Base-by-base conservation (phyloP, 1,284 basidiomycete species). In the Puccinia hordei region DNA sequence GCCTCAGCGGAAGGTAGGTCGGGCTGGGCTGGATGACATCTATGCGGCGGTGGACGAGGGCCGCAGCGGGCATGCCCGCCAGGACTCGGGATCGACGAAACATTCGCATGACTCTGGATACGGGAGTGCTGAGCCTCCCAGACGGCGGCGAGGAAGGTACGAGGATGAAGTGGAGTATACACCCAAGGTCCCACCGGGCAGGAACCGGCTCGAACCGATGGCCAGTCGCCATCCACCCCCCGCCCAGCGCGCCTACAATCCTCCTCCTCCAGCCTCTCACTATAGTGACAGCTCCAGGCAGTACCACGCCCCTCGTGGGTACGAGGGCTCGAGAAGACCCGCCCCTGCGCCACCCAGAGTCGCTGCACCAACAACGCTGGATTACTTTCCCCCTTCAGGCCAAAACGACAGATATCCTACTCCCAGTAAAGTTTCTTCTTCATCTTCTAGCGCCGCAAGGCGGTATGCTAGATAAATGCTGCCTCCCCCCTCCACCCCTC, bases 61-160 rank as follows among this genome's bases (percentile, higher is more conserved):
- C 30, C n/a, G 61, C 51, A 24, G 19, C 33, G 57, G 55, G 33
- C 59, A 80, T 53, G 41, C 24, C 12, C 33, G 46, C 1, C 38
- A 73, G 30, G 66, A 41, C 10, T 63, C 66, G 4, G 57, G 30
- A 2, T 51, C 63, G 27, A 57, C 61, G 19, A 80, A 80, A 30
- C 38, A 73, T 15, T 80, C 78, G 12, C 63, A 73, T 15, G 78
- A 80, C 27, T 80, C 78, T 1, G 78, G 78, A 22, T 80, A 80
- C 51, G 78, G 53, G 17, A 71, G 78, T 12, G n/a, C 78, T 2
- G 61, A 35, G 19, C 41, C 68, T n/a, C 22, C 68, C 15, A 4
- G 46, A 27, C 35, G 35, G 5, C 55, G 41, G 8, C 33, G 72
- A 2, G 55, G 72, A n/a, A 30, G 44, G 6, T 46, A 51, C 33